A percentile compares a stretch with the other conserved stretches of the same genome.
Conservation (phyloP, 805 yeast species). For the Candida arabinofermentans region DNA sequence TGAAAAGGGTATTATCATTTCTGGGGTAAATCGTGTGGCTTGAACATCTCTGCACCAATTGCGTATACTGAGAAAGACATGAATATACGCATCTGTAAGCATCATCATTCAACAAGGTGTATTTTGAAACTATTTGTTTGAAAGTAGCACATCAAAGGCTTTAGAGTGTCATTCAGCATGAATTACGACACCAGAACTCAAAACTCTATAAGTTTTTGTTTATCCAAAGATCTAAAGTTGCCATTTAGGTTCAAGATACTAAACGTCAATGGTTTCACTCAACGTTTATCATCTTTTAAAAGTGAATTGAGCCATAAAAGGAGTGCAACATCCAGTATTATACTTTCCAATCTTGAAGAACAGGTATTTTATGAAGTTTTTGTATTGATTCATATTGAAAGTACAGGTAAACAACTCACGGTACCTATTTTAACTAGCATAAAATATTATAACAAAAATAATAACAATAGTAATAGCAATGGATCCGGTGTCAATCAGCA, state of each 20-base stretch:
- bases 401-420: conserved; percentile 20
- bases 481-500: background rate
- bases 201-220: conserved; percentile 38
- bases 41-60: too few relatives aligned
- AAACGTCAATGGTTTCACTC: conserved; percentile 14
- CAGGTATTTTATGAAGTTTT: conserved; percentile 13
- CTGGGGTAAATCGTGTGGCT: too few relatives aligned
- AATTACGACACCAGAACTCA: conserved; percentile 20
- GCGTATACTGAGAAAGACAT: too few relatives aligned
- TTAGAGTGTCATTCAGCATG: too few relatives aligned
- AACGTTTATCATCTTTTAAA: conserved; percentile 9
- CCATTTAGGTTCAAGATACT: conserved; percentile 46
- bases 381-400: conserved; percentile 12
- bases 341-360: conserved; percentile 13
- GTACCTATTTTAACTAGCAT: conserved; percentile 20
- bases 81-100: too few relatives aligned
- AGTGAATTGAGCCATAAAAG: conserved; percentile 1
- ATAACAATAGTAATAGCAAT: background rate
- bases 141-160: too few relatives aligned
- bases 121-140: too few relatives aligned
- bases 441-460: conserved; percentile 10
- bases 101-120: too few relatives aligned
- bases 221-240: conserved; percentile 49
- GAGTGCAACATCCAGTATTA: conserved; percentile 12
- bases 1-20: too few relatives aligned